Evolutionary conservation across 345 rosid genomes (phyloP), one percentile per base, ranked within the genome.

Genomic region (Eucalyptus polybractea): DNA sequence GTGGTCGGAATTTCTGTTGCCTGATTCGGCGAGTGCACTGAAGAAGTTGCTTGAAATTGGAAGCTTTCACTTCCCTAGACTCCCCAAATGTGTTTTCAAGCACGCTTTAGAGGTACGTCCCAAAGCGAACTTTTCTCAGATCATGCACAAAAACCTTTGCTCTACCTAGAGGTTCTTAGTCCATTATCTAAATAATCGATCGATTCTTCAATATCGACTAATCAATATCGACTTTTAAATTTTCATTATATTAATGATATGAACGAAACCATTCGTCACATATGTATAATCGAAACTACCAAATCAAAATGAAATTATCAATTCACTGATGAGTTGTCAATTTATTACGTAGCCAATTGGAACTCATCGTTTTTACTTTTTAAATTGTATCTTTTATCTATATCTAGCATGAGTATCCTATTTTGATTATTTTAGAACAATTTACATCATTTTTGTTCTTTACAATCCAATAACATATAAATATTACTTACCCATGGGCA

Each of bases 1-100:
- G n/a, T 94, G 92, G 94, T 8, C 86, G 15, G 91, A 92, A 6
- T 88, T 24, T 60, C 88, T 95, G 93, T 54, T 95, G 56, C 96
- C 96, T 49, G 72, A 83, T 2, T 56, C 92, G 3, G 58, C n/a
- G 13, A 24, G 85, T 14, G 94, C 90, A 13, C 65, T 91, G 47
- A 90, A 86, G 33, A 54, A 42, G 51, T 7, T 89, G 49, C 8
- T 91, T 4, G 89, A 91, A 1, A 22, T 86, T 31, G 92, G 80
- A 8, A 24, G 54, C 33, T 88, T 89, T 88, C 88, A 89, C 33
- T 29, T 67, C 24, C 93, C 92, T 1, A 83, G 88, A 87, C 10
- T 89, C 29, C 93, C 94, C 9, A 47, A 72, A 27, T 93, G 91
- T 11, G 11, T 91, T 37, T 90, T 37, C 89, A 89, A 89, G 60